These are phyloP conservation scores for Fonsecaea multimorphosa DNA, from an alignment of 2,329 filamentous ascomycete genomes.

Conservation along the genomic window DNA sequence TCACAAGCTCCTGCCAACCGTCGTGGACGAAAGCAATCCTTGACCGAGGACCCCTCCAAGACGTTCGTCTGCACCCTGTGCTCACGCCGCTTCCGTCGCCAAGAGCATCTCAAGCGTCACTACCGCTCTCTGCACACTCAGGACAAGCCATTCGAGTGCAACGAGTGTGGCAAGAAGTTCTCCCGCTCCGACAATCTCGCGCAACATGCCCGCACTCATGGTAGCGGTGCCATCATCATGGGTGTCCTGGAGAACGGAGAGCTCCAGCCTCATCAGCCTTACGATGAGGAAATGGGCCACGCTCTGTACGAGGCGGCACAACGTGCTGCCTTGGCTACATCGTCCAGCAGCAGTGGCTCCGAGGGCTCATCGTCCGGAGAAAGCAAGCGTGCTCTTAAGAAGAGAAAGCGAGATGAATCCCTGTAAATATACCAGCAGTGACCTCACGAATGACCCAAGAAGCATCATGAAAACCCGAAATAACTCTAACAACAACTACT, in stretches of 20 bases:
- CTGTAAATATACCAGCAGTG: conserved; percentile 34
- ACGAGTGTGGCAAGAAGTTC: conserved; percentile 99
- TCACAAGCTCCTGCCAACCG: conserved; percentile 71
- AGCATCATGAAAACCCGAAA: conserved; percentile 30
- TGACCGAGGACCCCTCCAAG: conserved; percentile 97
- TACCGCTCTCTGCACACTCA: conserved; percentile 97
- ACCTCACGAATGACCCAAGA: conserved; percentile 36
- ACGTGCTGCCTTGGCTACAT: conserved; percentile 69
- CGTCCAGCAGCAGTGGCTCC: conserved; percentile 50
- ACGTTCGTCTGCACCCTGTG: conserved; percentile 97
- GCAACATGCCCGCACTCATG: conserved; percentile 93
- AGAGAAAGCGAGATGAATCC: conserved; percentile 72
- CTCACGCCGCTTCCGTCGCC: conserved; percentile 94
- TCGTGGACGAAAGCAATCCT: conserved; percentile 95
- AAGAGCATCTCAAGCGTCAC: conserved; percentile 98
- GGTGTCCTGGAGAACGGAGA: conserved; percentile 79
- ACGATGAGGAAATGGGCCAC: conserved; percentile 73
- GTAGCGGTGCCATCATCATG: conserved; percentile 88
- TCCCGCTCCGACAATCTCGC: conserved; percentile 96
- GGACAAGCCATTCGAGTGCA: conserved; percentile 98
- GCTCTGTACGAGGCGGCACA: conserved; percentile 82
- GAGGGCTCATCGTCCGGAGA: conserved; percentile 44
- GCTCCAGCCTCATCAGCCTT: conserved; percentile 49
- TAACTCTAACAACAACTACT: conserved; percentile 31
- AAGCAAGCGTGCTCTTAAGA: conserved; percentile 68